A percentile compares a stretch with the other conserved stretches of the same genome.
phyloP scores from a whole-genome alignment of 1,284 basidiomycete species.

The Apiotrichum montevideense region DNA sequence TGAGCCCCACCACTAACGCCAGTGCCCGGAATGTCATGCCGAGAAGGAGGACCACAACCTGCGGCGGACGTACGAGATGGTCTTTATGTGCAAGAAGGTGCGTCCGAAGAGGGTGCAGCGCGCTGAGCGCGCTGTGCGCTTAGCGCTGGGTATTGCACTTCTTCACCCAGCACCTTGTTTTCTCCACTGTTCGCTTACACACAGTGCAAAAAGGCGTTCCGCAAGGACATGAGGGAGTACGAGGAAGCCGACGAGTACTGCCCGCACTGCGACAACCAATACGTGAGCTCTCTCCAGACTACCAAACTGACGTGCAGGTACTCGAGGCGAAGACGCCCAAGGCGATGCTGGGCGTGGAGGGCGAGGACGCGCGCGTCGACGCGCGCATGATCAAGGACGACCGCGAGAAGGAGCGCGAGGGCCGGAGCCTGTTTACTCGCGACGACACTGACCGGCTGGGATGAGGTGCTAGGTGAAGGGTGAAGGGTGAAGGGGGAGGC shows the following conservation, averaged over 20 bases:
- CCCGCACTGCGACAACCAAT: constrained; percentile 96
- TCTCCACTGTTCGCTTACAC: constrained; percentile 1
- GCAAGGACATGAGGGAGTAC: constrained; percentile 84
- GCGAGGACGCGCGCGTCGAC: constrained; percentile 83
- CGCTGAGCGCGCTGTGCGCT: no score
- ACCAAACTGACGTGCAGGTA: constrained; percentile 54
- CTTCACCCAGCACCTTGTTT: not conserved
- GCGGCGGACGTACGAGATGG: constrained; percentile 78
- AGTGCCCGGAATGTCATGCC: constrained; percentile 88
- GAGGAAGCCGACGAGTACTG: constrained; percentile 98
- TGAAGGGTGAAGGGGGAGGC: not conserved
- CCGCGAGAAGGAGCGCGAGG: constrained; percentile 53
- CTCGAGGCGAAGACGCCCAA: constrained; percentile 88
- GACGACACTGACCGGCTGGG: constrained; percentile 42
- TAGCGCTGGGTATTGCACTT: not conserved
- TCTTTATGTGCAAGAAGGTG: constrained; percentile 86
- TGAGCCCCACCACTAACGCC: not conserved
- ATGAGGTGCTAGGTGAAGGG: not conserved
- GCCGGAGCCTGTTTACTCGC: constrained; percentile 51
- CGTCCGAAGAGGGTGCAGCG: not conserved
- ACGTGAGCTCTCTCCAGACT: constrained; percentile 57
- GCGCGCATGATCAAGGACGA: constrained; percentile 70
- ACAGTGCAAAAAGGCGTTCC: constrained; percentile 85
- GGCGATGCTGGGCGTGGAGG: constrained; percentile 76
- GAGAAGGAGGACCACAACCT: constrained; percentile 72